These are phyloP conservation scores for Globisporangium acanthophoron DNA, from an alignment of 352 stramenopile species.

Conservation along the genomic window DNA sequence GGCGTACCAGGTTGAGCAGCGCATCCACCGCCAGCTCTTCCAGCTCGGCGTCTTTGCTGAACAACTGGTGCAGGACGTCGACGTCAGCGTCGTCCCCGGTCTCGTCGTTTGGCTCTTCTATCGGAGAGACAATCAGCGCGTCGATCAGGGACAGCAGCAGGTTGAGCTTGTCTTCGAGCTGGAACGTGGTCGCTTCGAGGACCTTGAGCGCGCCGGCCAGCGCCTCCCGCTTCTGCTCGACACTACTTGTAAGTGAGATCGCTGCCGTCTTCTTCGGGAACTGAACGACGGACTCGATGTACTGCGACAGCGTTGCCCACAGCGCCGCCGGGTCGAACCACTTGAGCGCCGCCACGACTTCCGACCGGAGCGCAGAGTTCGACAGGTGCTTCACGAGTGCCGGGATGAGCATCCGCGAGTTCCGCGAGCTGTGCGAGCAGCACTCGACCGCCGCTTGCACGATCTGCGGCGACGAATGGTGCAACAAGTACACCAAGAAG, in stretches of 20 bases:
- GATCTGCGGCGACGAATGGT: constrained; percentile 64
- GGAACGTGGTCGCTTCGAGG: constrained; percentile 47
- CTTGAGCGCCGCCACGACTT: constrained; percentile 67
- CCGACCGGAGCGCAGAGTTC: constrained; percentile 52
- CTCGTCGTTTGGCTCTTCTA: constrained; percentile 4
- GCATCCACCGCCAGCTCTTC: constrained; percentile 70
- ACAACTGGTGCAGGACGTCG: constrained; percentile 59
- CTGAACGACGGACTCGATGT: constrained; percentile 38
- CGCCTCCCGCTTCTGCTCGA: constrained; percentile 43
- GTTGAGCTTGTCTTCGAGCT: constrained; percentile 62
- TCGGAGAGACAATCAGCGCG: constrained; percentile 30
- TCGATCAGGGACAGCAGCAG: constrained; percentile 63
- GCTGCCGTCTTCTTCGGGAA: constrained; percentile 4
- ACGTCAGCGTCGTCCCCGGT: constrained; percentile 13
- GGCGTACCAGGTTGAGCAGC: constrained; percentile 46
- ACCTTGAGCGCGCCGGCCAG: constrained; percentile 62
- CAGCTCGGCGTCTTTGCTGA: constrained; percentile 53
- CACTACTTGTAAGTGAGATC: constrained; percentile 1
- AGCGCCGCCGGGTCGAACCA: constrained; percentile 58
- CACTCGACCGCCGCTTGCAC: constrained; percentile 77
- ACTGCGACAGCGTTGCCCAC: constrained; percentile 66
- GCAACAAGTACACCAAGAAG: constrained; percentile 80
- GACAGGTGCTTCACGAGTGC: constrained; percentile 75
- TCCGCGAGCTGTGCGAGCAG: constrained; percentile 68
- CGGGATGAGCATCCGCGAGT: constrained; percentile 81